phyloP scores from a whole-genome alignment of 495 filamentous ascomycete species.

The Cryomyces antarcticus region DNA sequence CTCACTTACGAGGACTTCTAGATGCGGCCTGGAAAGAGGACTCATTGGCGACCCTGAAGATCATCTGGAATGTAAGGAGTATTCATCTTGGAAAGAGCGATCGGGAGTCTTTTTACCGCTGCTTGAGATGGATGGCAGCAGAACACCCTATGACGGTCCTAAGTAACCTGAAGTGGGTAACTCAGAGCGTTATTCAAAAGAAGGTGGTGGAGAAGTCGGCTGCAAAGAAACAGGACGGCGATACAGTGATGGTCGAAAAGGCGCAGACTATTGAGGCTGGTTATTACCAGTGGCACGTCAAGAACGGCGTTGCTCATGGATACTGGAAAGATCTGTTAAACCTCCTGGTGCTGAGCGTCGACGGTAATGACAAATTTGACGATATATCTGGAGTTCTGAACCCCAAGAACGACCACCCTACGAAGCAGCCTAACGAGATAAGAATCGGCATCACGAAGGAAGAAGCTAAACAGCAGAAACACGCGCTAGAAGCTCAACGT shows the following conservation, averaged over 20 bases:
- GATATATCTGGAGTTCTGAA: slow-evolving; percentile 17
- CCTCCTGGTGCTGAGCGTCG: slow-evolving; percentile 22
- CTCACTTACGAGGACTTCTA: slow-evolving; percentile 17
- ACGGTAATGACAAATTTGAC: slow-evolving; percentile 8
- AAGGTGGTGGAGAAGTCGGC: slow-evolving; percentile 12
- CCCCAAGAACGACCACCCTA: not conserved
- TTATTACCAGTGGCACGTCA: slow-evolving; percentile 13
- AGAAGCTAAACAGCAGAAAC: slow-evolving; percentile 9
- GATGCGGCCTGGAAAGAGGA: slow-evolving; percentile 22
- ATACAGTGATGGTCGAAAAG: slow-evolving; percentile 14
- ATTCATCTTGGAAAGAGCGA: slow-evolving; percentile 28
- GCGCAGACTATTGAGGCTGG: not conserved
- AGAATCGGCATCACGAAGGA: slow-evolving; percentile 10
- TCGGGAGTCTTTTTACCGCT: slow-evolving; percentile 21
- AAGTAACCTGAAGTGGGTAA: slow-evolving; percentile 25
- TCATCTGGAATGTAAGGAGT: slow-evolving; percentile 30
- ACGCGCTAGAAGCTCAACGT: slow-evolving; percentile 14
- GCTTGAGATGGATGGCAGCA: slow-evolving; percentile 24
- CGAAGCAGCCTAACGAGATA: slow-evolving; percentile 4
- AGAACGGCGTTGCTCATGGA: slow-evolving; percentile 23
- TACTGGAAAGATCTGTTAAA: slow-evolving; percentile 33
- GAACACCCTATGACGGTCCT: slow-evolving; percentile 25
- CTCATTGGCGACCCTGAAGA: slow-evolving; percentile 23
- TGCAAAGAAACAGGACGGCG: slow-evolving; percentile 6
- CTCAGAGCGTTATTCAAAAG: slow-evolving; percentile 24